These are phyloP conservation scores for Quercus suber DNA, from an alignment of 306 rosid species.

Conservation along the genomic window DNA sequence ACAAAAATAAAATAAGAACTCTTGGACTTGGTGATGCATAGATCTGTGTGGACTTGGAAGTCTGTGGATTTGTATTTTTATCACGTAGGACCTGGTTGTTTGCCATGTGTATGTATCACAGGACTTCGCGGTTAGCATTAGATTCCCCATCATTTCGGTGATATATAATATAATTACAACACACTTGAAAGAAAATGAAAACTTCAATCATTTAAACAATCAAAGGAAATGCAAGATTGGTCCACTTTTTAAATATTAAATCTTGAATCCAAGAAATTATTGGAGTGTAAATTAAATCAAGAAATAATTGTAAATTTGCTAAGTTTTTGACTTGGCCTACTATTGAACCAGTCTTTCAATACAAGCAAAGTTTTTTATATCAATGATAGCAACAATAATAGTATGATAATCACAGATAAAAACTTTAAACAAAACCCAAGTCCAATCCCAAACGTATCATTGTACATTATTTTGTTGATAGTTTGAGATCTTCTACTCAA, in stretches of 20 bases:
- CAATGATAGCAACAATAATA: conserved; percentile 14
- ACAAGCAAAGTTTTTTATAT: neutral
- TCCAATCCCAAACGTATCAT: neutral
- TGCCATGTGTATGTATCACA: neutral
- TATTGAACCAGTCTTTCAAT: neutral
- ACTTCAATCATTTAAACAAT: neutral
- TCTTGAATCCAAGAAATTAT: neutral
- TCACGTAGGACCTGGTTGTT: neutral
- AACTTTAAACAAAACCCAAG: neutral
- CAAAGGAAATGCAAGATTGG: too few species aligned
- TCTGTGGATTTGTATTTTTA: neutral
- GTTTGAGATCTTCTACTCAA: neutral
- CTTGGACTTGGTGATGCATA: neutral
- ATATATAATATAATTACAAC: neutral
- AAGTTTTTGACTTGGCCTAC: neutral
- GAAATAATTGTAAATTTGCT: neutral
- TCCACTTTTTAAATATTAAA: too few species aligned
- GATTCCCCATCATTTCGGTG: neutral
- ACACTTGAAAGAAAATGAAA: neutral
- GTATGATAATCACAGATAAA: neutral
- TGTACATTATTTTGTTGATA: conserved; percentile 1
- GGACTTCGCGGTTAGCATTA: neutral
- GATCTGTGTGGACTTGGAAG: neutral
- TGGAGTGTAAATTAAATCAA: neutral
- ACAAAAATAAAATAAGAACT: neutral